A percentile compares a stretch with the other conserved stretches of the same genome.
Conservation (phyloP, 1,284 basidiomycete genomes). For the Kalmanozyma brasiliensis region DNA sequence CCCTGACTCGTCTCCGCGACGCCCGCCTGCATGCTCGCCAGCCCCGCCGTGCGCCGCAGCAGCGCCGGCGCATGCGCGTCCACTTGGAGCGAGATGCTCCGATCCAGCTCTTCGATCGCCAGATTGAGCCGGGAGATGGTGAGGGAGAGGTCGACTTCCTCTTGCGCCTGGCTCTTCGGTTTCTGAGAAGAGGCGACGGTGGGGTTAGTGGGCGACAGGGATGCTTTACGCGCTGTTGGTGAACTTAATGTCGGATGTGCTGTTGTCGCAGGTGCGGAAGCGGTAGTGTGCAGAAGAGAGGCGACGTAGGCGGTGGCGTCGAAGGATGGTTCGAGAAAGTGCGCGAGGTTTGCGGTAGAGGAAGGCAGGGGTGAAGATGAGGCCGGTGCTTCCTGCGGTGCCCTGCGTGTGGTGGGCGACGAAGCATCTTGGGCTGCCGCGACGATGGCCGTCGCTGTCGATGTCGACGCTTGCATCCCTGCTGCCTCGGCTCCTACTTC, state of each 20-base stretch:
- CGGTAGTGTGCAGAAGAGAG: constrained; percentile 1
- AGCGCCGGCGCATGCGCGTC: constrained; percentile 23
- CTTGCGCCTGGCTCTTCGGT: constrained; percentile 21
- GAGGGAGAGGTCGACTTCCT: constrained; percentile 45
- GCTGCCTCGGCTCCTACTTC: too few relatives aligned
- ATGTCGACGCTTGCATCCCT: too few relatives aligned
- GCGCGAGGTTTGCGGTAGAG: constrained; percentile 21
- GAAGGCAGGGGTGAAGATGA: background rate
- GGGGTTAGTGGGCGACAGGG: constrained; percentile 6
- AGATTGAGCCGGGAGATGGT: constrained; percentile 50
- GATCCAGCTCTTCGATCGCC: constrained; percentile 47
- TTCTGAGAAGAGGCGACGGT: background rate
- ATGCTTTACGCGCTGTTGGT: constrained; percentile 1
- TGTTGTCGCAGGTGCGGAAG: background rate
- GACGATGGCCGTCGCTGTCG: too few relatives aligned
- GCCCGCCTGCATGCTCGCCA: constrained; percentile 17
- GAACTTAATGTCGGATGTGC: background rate
- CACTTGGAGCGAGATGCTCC: constrained; percentile 36
- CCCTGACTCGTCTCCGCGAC: constrained; percentile 13
- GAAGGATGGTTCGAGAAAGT: constrained; percentile 36
- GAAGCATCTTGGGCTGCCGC: too few relatives aligned
- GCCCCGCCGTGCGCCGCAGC: constrained; percentile 12
- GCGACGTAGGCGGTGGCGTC: constrained; percentile 31
- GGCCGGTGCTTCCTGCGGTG: background rate
- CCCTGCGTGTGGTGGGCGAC: background rate